A percentile compares a stretch with the other conserved stretches of the same genome.
Conservation (phyloP, 345 rosid species). For the Kernera saxatilis region DNA sequence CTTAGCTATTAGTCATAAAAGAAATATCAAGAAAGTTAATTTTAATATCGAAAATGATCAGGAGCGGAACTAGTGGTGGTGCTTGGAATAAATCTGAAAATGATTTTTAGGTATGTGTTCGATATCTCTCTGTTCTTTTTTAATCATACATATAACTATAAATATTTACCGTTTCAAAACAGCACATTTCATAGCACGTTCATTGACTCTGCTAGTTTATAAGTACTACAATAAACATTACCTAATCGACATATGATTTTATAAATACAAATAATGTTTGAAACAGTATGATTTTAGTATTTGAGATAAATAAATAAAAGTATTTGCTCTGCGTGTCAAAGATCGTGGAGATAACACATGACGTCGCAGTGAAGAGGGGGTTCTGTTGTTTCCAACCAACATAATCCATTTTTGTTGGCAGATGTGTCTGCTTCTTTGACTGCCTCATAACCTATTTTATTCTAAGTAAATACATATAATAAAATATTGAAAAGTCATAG, state of each 20-base stretch:
- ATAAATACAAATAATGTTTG: neutral
- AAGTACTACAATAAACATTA: neutral
- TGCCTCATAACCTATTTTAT: neutral
- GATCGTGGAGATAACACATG: conserved; percentile 7
- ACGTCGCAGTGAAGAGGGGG: conserved; percentile 1
- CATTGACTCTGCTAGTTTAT: no score
- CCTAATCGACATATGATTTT: neutral
- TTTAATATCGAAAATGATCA: no score
- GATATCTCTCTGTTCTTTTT: no score
- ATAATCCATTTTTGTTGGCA: conserved; percentile 7
- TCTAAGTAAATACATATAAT: neutral
- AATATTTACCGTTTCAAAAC: no score
- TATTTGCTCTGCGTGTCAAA: neutral
- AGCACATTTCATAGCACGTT: no score
- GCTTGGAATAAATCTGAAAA: no score
- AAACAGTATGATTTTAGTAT: neutral
- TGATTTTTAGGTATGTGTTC: no score
- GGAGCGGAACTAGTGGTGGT: no score
- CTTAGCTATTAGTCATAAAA: no score
- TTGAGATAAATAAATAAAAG: neutral
- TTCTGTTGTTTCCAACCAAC: conserved; percentile 12
- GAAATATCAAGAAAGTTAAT: no score
- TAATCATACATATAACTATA: no score
- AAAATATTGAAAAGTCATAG: neutral
- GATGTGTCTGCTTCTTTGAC: conserved; percentile 21